A percentile compares a stretch with the other conserved stretches of the same genome.
These are phyloP conservation scores for Pichia manshurica DNA, from an alignment of 805 yeast genomes.

Conservation along the genomic window DNA sequence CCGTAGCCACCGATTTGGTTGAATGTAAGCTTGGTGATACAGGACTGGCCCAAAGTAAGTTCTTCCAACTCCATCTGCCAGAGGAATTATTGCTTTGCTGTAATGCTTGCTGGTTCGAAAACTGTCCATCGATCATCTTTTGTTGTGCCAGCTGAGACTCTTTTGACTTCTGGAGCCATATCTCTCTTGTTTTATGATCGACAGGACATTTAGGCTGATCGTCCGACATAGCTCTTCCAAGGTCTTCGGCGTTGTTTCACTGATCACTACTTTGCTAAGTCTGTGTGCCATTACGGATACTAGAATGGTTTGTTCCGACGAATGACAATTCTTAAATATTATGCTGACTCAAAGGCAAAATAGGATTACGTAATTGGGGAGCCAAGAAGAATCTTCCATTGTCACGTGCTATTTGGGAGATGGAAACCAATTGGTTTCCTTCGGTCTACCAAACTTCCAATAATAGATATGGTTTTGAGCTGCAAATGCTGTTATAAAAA, in stretches of 20 bases:
- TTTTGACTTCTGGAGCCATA: conserved; percentile 44
- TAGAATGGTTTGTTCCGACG: background rate
- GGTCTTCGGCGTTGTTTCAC: too few relatives aligned
- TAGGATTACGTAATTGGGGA: too few relatives aligned
- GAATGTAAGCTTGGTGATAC: conserved; percentile 3
- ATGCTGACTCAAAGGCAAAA: background rate
- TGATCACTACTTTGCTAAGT: too few relatives aligned
- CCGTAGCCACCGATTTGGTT: background rate
- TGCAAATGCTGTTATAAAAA: too few relatives aligned
- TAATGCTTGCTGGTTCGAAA: background rate
- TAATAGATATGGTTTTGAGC: too few relatives aligned
- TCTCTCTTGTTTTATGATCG: conserved; percentile 52
- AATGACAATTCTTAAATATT: background rate
- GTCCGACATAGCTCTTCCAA: too few relatives aligned
- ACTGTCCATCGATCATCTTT: background rate
- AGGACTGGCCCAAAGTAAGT: conserved; percentile 20
- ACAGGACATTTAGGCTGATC: conserved; percentile 55
- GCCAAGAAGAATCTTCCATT: too few relatives aligned
- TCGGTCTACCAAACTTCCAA: too few relatives aligned
- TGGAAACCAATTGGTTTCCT: too few relatives aligned
- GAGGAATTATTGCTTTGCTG: background rate
- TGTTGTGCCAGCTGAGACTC: conserved; percentile 16
- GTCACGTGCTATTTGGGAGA: too few relatives aligned
- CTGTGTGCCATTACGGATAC: too few relatives aligned
- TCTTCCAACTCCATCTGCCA: conserved; percentile 14